Evolutionary conservation across 1,139 yeast genomes (phyloP).

Genomic region (Suhomyces bolitotheri): DNA sequence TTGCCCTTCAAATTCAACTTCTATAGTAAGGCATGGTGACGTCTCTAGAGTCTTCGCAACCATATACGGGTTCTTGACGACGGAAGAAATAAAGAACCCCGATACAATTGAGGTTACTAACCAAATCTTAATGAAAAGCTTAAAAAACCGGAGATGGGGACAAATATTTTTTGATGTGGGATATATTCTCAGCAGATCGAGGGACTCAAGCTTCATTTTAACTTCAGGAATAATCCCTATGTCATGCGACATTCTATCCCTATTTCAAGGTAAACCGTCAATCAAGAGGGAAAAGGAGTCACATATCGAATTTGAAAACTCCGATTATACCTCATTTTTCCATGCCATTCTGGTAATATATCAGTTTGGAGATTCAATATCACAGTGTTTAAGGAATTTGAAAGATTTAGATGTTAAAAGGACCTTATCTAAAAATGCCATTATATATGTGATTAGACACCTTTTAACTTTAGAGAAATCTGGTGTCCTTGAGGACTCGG

Average conservation of each 20-base stretch:
- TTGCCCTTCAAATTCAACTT: constrained; percentile 74
- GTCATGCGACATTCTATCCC: constrained; percentile 62
- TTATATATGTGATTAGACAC: constrained; percentile 33
- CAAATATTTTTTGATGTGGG: constrained; percentile 85
- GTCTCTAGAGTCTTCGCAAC: constrained; percentile 66
- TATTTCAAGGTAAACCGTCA: constrained; percentile 82
- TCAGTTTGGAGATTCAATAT: constrained; percentile 59
- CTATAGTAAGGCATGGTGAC: constrained; percentile 70
- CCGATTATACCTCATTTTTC: constrained; percentile 80
- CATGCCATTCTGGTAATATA: constrained; percentile 73
- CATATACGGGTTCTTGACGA: constrained; percentile 64
- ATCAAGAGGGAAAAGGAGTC: constrained; percentile 72
- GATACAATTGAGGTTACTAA: constrained; percentile 43
- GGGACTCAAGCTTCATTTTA: constrained; percentile 45
- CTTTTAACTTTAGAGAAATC: constrained; percentile 31
- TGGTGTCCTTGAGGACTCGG: constrained; percentile 10
- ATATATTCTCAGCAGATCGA: constrained; percentile 70
- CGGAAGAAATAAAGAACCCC: constrained; percentile 53
- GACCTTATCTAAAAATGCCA: constrained; percentile 29
- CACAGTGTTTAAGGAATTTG: constrained; percentile 47
- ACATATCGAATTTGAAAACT: constrained; percentile 90
- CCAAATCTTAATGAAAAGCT: constrained; percentile 46
- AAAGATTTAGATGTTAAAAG: constrained; percentile 21
- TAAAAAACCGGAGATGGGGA: constrained; percentile 80
- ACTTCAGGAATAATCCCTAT: constrained; percentile 42